These are phyloP conservation scores for Suaeda aralocaspica DNA, from an alignment of 148 eudicot genomes.

Conservation along the genomic window DNA sequence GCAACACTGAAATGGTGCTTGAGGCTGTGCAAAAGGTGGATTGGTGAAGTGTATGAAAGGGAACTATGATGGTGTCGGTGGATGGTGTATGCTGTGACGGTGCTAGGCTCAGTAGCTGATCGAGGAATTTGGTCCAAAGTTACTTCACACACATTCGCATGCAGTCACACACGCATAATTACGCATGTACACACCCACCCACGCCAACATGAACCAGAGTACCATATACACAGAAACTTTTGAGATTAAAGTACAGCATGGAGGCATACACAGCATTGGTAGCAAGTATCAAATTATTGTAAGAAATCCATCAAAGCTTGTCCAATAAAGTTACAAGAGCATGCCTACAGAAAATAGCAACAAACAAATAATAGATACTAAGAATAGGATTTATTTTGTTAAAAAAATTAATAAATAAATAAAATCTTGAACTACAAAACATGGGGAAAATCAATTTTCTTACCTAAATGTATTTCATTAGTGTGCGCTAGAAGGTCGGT, in stretches of 20 bases:
- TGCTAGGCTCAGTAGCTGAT: background rate
- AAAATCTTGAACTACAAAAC: background rate
- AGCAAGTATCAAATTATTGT: background rate
- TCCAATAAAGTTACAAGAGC: background rate
- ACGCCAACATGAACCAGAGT: background rate
- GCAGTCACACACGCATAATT: too few species aligned
- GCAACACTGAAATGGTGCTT: background rate
- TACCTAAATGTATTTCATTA: too few species aligned
- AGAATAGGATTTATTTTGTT: too few species aligned
- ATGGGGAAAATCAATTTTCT: background rate
- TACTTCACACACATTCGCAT: too few species aligned
- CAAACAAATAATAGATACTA: too few species aligned
- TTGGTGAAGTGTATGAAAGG: background rate
- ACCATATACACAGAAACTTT: background rate
- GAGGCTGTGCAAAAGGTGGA: too few species aligned
- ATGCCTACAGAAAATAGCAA: too few species aligned
- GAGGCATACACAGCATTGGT: background rate
- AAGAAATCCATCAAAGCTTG: background rate
- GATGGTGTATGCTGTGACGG: background rate
- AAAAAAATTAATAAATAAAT: too few species aligned
- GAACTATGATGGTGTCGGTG: background rate
- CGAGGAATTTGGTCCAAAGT: background rate
- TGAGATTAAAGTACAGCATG: background rate
- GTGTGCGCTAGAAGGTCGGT: background rate
- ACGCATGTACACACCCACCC: background rate